phyloP scores from a whole-genome alignment of 805 yeast genomes.

The Maudiozyma bulderi region DNA sequence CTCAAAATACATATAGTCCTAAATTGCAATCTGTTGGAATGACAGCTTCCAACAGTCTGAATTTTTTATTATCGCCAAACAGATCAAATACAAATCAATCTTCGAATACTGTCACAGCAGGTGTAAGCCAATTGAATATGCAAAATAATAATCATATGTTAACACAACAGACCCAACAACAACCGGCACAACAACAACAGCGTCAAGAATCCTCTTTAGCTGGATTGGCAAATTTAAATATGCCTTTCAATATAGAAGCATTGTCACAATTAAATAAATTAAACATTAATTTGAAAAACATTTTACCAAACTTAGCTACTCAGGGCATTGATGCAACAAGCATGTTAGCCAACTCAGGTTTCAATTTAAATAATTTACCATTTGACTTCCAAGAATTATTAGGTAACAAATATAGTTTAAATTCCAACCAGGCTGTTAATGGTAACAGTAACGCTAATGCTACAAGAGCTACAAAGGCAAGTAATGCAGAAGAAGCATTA shows the following conservation, averaged over 20 bases:
- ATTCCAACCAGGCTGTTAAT: background rate
- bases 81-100: constrained; percentile 1
- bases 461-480: constrained; percentile 18
- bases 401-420: constrained; percentile 10
- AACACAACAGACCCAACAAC: background rate
- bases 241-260: constrained; percentile 3
- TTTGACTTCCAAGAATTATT: constrained; percentile 25
- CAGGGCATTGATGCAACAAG: constrained; percentile 5
- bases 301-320: constrained; percentile 3
- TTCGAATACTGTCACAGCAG: background rate
- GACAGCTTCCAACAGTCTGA: constrained; percentile 7
- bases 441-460: constrained; percentile 3
- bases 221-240: background rate
- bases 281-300: constrained; percentile 8
- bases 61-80: constrained; percentile 9
- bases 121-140: background rate
- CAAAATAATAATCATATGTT: background rate
- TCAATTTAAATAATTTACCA: constrained; percentile 23
- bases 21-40: constrained; percentile 8
- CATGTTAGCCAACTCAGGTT: constrained; percentile 4
- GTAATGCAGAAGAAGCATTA: constrained; percentile 23
- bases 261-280: constrained; percentile 10
- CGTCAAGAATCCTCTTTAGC: background rate
- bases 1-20: constrained; percentile 3
- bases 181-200: background rate